Percentiles rank a stretch among this genome's conserved stretches.
Conservation (phyloP, 2,329 filamentous ascomycete species). For the Fonsecaea monophora region DNA sequence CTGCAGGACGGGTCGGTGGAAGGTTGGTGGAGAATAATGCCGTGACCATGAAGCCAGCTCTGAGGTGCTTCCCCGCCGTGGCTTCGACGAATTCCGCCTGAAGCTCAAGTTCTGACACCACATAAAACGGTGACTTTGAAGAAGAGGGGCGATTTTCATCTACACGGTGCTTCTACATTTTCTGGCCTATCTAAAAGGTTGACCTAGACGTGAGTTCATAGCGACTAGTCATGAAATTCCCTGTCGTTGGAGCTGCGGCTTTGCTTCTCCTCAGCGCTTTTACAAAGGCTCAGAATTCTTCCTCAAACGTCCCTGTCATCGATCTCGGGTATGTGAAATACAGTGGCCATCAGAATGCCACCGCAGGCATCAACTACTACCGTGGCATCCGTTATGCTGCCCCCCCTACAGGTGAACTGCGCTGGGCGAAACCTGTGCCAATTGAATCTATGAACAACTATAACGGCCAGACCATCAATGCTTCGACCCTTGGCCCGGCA, state of each 20-base stretch:
- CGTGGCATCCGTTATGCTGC: constrained; percentile 27
- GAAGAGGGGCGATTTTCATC: background rate
- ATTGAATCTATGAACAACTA: constrained; percentile 30
- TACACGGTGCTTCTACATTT: background rate
- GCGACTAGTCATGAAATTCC: constrained; percentile 2
- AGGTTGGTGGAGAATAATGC: constrained; percentile 9
- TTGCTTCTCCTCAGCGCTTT: constrained; percentile 6
- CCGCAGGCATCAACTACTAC: constrained; percentile 29
- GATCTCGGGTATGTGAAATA: constrained; percentile 29
- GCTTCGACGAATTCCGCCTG: background rate
- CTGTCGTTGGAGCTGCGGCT: background rate
- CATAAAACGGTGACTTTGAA: background rate
- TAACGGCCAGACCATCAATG: constrained; percentile 26
- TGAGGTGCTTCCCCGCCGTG: constrained; percentile 9
- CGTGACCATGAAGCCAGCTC: constrained; percentile 5
- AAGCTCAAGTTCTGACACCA: background rate
- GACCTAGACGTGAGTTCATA: background rate
- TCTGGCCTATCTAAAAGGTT: background rate
- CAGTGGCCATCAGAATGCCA: constrained; percentile 26
- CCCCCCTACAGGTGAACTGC: constrained; percentile 26
- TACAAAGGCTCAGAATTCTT: constrained; percentile 13
- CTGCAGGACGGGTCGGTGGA: constrained; percentile 10
- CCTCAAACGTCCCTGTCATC: constrained; percentile 20
- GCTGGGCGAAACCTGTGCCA: constrained; percentile 26
- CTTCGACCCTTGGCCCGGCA: constrained; percentile 20